A percentile compares a stretch with the other conserved stretches of the same genome.
phyloP scores from a whole-genome alignment of 192 early-diverging fungal genomes.

The Funneliformis geosporum region DNA sequence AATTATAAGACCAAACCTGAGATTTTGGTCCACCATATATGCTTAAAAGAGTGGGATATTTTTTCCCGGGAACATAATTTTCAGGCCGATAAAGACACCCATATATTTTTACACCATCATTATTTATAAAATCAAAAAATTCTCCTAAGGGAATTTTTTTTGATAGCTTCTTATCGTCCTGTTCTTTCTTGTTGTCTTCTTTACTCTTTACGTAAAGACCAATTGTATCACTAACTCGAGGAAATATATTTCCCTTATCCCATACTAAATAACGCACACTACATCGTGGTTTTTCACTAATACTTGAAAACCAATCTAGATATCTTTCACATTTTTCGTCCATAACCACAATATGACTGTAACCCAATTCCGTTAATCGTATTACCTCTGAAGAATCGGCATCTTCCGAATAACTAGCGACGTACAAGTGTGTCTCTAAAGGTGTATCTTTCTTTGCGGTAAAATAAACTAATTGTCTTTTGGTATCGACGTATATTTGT shows the following conservation, averaged over 20 bases:
- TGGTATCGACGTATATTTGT: constrained; percentile 55
- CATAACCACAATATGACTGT: constrained; percentile 49
- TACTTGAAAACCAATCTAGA: constrained; percentile 51
- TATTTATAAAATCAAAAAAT: constrained; percentile 55
- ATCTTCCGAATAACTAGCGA: constrained; percentile 39
- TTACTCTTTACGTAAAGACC: neutral
- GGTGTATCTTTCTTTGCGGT: constrained; percentile 58
- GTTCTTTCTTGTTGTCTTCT: constrained; percentile 18
- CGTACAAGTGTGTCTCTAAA: constrained; percentile 66
- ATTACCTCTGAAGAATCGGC: constrained; percentile 24
- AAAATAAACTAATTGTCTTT: constrained; percentile 59
- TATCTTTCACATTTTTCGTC: constrained; percentile 41
- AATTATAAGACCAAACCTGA: constrained; percentile 36
- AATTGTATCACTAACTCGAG: constrained; percentile 15
- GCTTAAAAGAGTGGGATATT: constrained; percentile 63
- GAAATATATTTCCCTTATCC: constrained; percentile 28
- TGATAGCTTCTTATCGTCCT: constrained; percentile 5
- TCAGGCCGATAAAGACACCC: constrained; percentile 62
- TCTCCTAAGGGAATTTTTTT: constrained; percentile 43
- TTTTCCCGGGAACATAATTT: constrained; percentile 46
- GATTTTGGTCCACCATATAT: constrained; percentile 77
- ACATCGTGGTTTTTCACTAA: constrained; percentile 44
- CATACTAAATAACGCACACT: constrained; percentile 45
- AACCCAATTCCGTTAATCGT: constrained; percentile 52
- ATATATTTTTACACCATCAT: constrained; percentile 52